Base-by-base conservation (phyloP, 75 land plant genomes). In the Sequoia sempervirens region DNA sequence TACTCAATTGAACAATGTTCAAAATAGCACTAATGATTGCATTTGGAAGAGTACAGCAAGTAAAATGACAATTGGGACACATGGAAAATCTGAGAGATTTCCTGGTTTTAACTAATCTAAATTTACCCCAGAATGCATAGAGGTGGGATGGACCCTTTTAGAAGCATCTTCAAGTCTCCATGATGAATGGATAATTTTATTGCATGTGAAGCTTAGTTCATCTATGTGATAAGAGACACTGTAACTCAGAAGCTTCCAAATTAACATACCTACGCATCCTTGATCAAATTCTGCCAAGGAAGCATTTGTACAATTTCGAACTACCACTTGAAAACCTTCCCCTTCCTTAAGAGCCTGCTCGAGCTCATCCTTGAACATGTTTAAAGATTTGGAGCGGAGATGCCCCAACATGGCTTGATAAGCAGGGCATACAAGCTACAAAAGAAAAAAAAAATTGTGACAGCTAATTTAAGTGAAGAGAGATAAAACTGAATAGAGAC, bases 371-470 rank as follows among this genome's bases (percentile, higher is more conserved):
- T 94, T 97, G 81, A 97, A 95, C n/a, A 81, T 86, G 37, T 89
- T 90, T 28, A 97, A 78, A 46, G 98, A 90, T 81, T 89, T 92
- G 26, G 87, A 74, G 64, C 97, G 86, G 81, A 91, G 50, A 69
- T 93, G 94, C 12, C 86, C 88, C 75, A 97, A 15, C 86, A 91
- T 84, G 10, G 94, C 85, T 80, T 95, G 94, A 82, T 90, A 97
- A 23, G 94, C 89, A 50, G 99, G 94, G 87, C 91, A 89, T 23
- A 93, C 89, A 70, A 89, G 85, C 97, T 95, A 72, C 84, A 88
- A 79, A 82, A 17, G 52, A 28, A 18, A 47, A 12, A n/a, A 47
- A 34, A 45, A 20, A 32, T 58, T 41, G 28, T 79, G 84, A 50
- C 2, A 84, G 46, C 45, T 43, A 78, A 45, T 78, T 45, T 2